Evolutionary conservation across 345 rosid species (phyloP), one percentile per base, ranked within the genome.

Genomic region (Psidium guajava): DNA sequence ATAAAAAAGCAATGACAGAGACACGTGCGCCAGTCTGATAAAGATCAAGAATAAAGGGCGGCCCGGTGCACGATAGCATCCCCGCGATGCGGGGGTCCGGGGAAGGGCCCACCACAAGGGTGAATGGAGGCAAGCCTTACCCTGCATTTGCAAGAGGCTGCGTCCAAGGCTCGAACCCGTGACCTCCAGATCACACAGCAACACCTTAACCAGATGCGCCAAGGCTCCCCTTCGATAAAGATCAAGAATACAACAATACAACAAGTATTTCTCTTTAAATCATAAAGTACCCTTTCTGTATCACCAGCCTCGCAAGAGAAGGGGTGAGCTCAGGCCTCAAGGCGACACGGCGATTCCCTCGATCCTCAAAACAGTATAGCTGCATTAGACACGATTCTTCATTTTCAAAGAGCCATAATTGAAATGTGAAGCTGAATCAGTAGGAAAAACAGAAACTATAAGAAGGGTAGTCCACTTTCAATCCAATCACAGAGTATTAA

Each of bases 241-340:
- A 77, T 44, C 27, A n/a, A 87, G 82, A 84, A 84, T n/a, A n/a
- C n/a, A n/a, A n/a, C n/a, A n/a, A n/a, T 52, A 18, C 47, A 36
- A 18, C 10, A 36, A 32, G 1, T 18, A 18, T 69, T 69, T 69
- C 3, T 69, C 1, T 36, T 4, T 20, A 73, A 61, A 44, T 24
- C 47, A 52, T 82, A 24, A 49, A 83, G 52, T 94, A 97, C 98
- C 99, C 99, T 91, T 97, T 95, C 87, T 97, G 98, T 74, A 97
- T 95, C 54, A 95, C 96, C 84, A 97, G 94, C 87, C 99, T 95
- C 4, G 96, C 99, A 89, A 95, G 88, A 84, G 99, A 97, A 81
- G 99, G 98, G 14, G 98, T 97, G 85, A 94, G 98, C 93, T 97
- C 98, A 50, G 98, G 99, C 91, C 99, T 95, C 93, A 97, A 92